Evolutionary conservation across 768 basidiomycete species (phyloP).

Genomic region (Stropharia rugosoannulata): DNA sequence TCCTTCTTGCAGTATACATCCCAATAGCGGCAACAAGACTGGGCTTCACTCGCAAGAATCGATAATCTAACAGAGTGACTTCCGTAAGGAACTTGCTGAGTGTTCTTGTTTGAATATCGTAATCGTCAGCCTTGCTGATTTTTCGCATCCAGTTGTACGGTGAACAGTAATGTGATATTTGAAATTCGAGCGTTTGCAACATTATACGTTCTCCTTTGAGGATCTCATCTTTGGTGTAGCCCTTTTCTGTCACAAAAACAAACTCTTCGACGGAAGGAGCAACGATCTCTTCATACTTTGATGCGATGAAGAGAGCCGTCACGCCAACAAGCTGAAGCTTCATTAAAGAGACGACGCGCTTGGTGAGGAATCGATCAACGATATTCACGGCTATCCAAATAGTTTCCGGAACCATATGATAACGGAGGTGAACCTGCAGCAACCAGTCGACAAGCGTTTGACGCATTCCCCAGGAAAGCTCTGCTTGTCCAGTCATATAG

Average conservation of each 20-base stretch:
- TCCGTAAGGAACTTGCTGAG: conserved; percentile 97
- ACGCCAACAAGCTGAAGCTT: conserved; percentile 97
- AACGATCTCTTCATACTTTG: conserved; percentile 99
- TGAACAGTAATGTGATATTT: conserved; percentile 95
- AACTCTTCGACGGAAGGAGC: conserved; percentile 98
- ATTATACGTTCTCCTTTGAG: conserved; percentile 97
- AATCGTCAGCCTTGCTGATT: conserved; percentile 98
- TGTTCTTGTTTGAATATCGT: conserved; percentile 96
- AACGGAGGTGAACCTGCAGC: conserved; percentile 94
- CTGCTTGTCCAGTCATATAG: conserved; percentile 92
- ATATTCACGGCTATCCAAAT: conserved; percentile 99
- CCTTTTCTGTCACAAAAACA: conserved; percentile 96
- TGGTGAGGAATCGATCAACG: conserved; percentile 88
- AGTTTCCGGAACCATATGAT: conserved; percentile 99
- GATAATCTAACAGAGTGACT: conserved; percentile 89
- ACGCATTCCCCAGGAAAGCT: conserved; percentile 93
- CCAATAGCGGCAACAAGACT: conserved; percentile 93
- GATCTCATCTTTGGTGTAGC: conserved; percentile 93
- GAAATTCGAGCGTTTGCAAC: conserved; percentile 92
- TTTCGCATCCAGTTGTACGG: conserved; percentile 99
- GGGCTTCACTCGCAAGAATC: conserved; percentile 92
- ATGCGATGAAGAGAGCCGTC: conserved; percentile 98
- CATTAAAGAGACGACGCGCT: conserved; percentile 82
- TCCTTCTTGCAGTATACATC: conserved; percentile 94
- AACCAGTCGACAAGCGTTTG: conserved; percentile 98